Base-by-base conservation (phyloP, 805 yeast genomes). In the Candida manassasensis region DNA sequence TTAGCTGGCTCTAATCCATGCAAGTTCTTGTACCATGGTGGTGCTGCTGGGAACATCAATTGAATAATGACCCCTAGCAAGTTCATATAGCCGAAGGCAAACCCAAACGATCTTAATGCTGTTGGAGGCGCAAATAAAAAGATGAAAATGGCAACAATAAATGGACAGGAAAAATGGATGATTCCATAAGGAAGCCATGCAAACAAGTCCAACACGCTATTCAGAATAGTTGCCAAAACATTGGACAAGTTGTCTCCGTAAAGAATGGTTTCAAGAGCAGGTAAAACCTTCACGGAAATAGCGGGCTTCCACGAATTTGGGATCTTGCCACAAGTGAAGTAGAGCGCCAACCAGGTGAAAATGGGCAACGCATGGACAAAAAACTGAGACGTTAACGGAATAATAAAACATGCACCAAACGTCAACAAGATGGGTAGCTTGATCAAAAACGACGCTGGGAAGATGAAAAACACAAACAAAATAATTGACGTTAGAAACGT, bases 181-280 rank as follows among this genome's bases (percentile, higher is more conserved):
- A 93, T 55, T 2, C 98, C 98, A 55, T 90, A 90, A 2, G 98
- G 97, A 26, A 90, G 60, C 96, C 96, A 89, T 3, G 97, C 96
- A 33, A 86, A 48, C n/a, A 89, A 67, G 54, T 89, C 97, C 37
- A 85, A 63, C 5, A 77, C 48, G 2, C 82, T 57, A 41, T 70
- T 75, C 12, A 83, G 79, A 11, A 79, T 68, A 4, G 89, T 75
- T 1, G 96, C 93, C 49, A 88, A 70, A 16, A 89, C 79, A 48
- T 83, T 84, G 35, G 89, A 79, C 49, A 90, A 69, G 59, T 90
- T 84, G 50, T 89, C 96, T 34, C 97, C 97, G 53, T 87, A 89
- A 40, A 90, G 64, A 37, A 89, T 83, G 27, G 96, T 86, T 58
- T 89, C 97, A 63, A 88, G 69, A 2, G 95, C 93, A 0, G 97